These are phyloP conservation scores for Mariannaea sp. DNA, from an alignment of 2,329 filamentous ascomycete genomes.

Conservation along the genomic window DNA sequence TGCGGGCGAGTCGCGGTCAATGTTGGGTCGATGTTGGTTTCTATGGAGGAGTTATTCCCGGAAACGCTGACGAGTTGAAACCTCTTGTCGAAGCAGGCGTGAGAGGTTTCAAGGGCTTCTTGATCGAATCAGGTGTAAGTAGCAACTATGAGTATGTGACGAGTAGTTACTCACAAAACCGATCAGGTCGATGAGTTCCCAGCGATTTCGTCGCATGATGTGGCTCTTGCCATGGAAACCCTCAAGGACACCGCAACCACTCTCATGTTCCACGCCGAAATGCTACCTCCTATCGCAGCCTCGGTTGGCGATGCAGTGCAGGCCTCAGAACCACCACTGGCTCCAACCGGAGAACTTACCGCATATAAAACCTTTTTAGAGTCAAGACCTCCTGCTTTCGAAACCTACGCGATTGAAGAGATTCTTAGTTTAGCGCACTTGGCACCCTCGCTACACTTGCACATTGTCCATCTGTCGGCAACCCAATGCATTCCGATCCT, in stretches of 20 bases:
- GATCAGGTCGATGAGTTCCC: slow-evolving; percentile 90
- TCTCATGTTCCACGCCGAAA: slow-evolving; percentile 99
- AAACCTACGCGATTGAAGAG: slow-evolving; percentile 87
- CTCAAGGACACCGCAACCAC: slow-evolving; percentile 83
- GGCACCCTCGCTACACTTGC: slow-evolving; percentile 81
- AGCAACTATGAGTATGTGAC: not conserved
- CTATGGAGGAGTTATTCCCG: slow-evolving; percentile 92
- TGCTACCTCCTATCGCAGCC: slow-evolving; percentile 85
- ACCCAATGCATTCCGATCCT: slow-evolving; percentile 84
- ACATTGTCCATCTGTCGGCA: slow-evolving; percentile 94
- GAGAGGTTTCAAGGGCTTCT: slow-evolving; percentile 94
- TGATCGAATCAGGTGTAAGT: slow-evolving; percentile 94
- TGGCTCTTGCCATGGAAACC: slow-evolving; percentile 77
- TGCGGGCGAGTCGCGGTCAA: slow-evolving; percentile 80
- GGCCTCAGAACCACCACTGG: slow-evolving; percentile 68
- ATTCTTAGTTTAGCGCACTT: slow-evolving; percentile 81
- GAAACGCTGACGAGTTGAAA: slow-evolving; percentile 79
- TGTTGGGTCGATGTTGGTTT: slow-evolving; percentile 99
- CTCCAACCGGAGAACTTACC: slow-evolving; percentile 72
- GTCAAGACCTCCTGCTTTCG: slow-evolving; percentile 85
- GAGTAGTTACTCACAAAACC: slow-evolving; percentile 20
- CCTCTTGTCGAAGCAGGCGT: slow-evolving; percentile 84
- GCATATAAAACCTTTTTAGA: slow-evolving; percentile 90
- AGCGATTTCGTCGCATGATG: slow-evolving; percentile 79
- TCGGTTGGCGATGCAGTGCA: slow-evolving; percentile 81